phyloP scores from a whole-genome alignment of 2,329 filamentous ascomycete genomes.

The Coniochaeta hoffmannii region DNA sequence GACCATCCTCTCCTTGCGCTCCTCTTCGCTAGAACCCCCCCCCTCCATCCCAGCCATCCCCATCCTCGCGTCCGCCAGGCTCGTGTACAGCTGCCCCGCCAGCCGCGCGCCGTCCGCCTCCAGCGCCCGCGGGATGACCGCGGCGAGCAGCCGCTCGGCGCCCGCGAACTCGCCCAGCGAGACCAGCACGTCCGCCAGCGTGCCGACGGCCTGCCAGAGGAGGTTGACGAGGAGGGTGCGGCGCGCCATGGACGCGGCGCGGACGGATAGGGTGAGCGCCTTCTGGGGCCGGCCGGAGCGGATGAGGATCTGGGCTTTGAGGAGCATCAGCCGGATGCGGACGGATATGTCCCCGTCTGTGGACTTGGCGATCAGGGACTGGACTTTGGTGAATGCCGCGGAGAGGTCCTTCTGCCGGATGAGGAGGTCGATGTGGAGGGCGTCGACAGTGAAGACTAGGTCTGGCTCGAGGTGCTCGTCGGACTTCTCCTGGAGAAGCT shows the following conservation, averaged over 20 bases:
- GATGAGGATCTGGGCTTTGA: slow-evolving; percentile 65
- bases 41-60: slow-evolving; percentile 55
- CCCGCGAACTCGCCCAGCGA: slow-evolving; percentile 64
- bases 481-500: slow-evolving; percentile 42
- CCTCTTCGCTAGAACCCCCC: slow-evolving; percentile 22
- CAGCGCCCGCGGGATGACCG: slow-evolving; percentile 67
- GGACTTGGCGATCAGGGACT: slow-evolving; percentile 32
- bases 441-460: slow-evolving; percentile 41
- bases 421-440: slow-evolving; percentile 44
- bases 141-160: slow-evolving; percentile 56
- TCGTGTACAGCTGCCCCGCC: slow-evolving; percentile 58
- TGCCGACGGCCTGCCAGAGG: slow-evolving; percentile 65
- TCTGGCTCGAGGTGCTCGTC: slow-evolving; percentile 31
- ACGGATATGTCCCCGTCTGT: slow-evolving; percentile 50
- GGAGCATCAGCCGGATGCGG: slow-evolving; percentile 62
- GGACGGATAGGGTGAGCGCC: slow-evolving; percentile 68
- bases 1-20: slow-evolving; percentile 46
- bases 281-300: slow-evolving; percentile 62
- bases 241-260: slow-evolving; percentile 68
- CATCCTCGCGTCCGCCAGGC: slow-evolving; percentile 71
- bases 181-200: slow-evolving; percentile 61
- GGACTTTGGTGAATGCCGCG: slow-evolving; percentile 39
- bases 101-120: slow-evolving; percentile 60
- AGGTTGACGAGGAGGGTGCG: slow-evolving; percentile 59
- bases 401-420: slow-evolving; percentile 39